phyloP scores from a whole-genome alignment of 345 rosid species.

The Eucalyptus dawsonii region DNA sequence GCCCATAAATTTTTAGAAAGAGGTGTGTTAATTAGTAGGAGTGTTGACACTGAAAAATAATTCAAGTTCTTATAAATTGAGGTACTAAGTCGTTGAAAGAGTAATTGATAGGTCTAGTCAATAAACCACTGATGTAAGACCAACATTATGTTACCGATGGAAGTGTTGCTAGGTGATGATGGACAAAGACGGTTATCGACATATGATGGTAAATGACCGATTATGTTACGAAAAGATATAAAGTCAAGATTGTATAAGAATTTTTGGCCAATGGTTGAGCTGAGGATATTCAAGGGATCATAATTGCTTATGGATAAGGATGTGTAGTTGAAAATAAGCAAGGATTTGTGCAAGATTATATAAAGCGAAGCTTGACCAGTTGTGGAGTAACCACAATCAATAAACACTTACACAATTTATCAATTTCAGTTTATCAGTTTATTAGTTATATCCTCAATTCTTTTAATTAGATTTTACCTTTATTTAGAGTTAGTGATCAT shows the following conservation, averaged over 20 bases:
- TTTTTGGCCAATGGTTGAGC: neutral
- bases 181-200: accelerated
- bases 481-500: too few relatives aligned
- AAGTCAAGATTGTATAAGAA: neutral
- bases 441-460: too few relatives aligned
- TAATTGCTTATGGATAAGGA: neutral
- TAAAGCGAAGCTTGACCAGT: neutral
- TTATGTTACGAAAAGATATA: neutral
- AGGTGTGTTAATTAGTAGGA: too few relatives aligned
- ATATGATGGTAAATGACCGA: neutral
- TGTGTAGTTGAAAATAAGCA: neutral
- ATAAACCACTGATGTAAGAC: neutral
- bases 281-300: neutral
- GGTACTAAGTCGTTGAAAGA: accelerated
- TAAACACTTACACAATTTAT: neutral
- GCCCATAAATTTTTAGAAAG: too few relatives aligned
- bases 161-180: neutral
- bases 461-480: neutral
- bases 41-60: neutral
- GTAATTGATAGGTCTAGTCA: neutral
- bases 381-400: neutral
- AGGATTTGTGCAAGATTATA: neutral
- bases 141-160: accelerated
- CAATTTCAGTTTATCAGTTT: too few relatives aligned
- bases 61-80: neutral